Conservation (phyloP, 2,329 filamentous ascomycete species). For the Aspergillus eucalypticola region DNA sequence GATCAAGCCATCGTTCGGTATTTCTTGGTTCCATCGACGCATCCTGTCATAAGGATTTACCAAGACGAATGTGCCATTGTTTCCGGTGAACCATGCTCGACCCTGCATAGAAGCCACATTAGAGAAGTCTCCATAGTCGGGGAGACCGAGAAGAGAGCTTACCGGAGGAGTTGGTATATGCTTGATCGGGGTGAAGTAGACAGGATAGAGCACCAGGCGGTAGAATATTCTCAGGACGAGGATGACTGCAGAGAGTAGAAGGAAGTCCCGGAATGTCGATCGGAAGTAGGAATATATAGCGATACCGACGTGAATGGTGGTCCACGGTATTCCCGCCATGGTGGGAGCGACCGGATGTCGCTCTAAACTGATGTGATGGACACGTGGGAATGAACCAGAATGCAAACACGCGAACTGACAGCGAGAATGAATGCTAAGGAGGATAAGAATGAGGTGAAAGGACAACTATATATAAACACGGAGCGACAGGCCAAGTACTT, state of each 20-base stretch:
- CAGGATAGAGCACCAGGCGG: constrained; percentile 7
- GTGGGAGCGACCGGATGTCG: neutral
- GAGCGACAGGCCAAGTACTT: neutral
- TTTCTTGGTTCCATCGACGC: constrained; percentile 55
- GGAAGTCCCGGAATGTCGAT: constrained; percentile 9
- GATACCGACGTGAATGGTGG: constrained; percentile 5
- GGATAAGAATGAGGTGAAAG: neutral
- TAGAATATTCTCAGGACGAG: constrained; percentile 9
- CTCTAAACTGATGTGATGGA: neutral
- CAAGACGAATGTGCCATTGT: constrained; percentile 39
- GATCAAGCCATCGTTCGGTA: constrained; percentile 69
- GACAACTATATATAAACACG: neutral
- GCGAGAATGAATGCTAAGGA: neutral
- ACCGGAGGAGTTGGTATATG: constrained; percentile 7
- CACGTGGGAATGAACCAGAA: neutral
- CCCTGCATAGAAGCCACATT: constrained; percentile 24
- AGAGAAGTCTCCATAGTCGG: neutral
- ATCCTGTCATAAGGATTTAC: constrained; percentile 43
- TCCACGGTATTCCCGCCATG: constrained; percentile 11
- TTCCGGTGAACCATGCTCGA: constrained; percentile 50
- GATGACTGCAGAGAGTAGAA: constrained; percentile 2
- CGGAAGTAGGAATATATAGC: constrained; percentile 8
- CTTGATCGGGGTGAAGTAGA: constrained; percentile 11
- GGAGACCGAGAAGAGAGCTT: neutral
- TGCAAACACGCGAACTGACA: neutral